These are phyloP conservation scores for Lentinula lateritia DNA, from an alignment of 768 basidiomycete genomes.

Conservation along the genomic window DNA sequence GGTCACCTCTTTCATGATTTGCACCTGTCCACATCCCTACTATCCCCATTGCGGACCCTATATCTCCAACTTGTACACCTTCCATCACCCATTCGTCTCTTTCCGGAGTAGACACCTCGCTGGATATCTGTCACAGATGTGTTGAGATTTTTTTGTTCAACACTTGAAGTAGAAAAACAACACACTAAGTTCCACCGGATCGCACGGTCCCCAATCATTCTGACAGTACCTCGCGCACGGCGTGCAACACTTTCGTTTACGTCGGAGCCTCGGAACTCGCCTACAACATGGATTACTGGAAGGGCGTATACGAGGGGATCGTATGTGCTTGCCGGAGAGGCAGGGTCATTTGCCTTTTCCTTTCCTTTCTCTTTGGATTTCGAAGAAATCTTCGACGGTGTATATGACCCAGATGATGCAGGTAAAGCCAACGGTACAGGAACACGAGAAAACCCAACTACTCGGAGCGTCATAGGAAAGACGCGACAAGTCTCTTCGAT, in stretches of 20 bases:
- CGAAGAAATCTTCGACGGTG: constrained; percentile 13
- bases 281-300: constrained; percentile 47
- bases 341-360: background rate
- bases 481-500: constrained; percentile 44
- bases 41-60: constrained; percentile 47
- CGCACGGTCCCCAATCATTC: constrained; percentile 42
- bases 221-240: constrained; percentile 35
- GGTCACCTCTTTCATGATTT: constrained; percentile 3
- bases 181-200: constrained; percentile 49
- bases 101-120: constrained; percentile 14
- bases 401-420: constrained; percentile 9
- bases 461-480: constrained; percentile 44
- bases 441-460: constrained; percentile 28
- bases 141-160: background rate
- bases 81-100: constrained; percentile 46
- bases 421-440: background rate
- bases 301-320: constrained; percentile 26
- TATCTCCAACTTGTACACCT: constrained; percentile 50
- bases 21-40: constrained; percentile 30
- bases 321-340: background rate
- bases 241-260: constrained; percentile 25
- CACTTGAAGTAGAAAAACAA: background rate
- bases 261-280: constrained; percentile 36
- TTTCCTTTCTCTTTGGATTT: background rate
- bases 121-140: constrained; percentile 22